Evolutionary conservation across 1,139 yeast species (phyloP).

Genomic region (Kodamaea suecica): DNA sequence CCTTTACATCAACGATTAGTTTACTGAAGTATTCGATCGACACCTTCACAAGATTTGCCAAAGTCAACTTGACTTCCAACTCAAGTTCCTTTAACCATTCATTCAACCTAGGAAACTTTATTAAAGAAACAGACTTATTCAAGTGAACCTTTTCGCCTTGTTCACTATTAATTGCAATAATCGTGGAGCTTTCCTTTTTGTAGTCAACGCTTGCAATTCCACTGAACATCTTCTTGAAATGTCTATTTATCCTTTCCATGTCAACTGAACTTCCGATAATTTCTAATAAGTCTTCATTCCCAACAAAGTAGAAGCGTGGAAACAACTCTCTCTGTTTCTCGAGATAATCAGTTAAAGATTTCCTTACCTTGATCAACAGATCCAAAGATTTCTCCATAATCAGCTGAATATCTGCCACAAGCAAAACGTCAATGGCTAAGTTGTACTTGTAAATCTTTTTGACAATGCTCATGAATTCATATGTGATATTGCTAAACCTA

Average conservation of each 20-base stretch:
- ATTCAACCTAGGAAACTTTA: constrained; percentile 42
- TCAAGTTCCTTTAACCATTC: constrained; percentile 71
- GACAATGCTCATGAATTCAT: constrained; percentile 55
- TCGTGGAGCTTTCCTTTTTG: constrained; percentile 32
- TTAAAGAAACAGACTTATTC: constrained; percentile 41
- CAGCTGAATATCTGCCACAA: constrained; percentile 48
- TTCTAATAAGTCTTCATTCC: constrained; percentile 86
- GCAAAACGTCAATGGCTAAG: constrained; percentile 55
- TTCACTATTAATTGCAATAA: constrained; percentile 53
- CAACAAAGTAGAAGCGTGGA: constrained; percentile 84
- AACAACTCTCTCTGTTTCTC: constrained; percentile 76
- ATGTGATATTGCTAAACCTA: constrained; percentile 61
- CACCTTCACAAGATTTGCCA: constrained; percentile 31
- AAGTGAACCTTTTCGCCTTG: constrained; percentile 62
- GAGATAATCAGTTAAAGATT: constrained; percentile 71
- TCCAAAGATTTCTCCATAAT: constrained; percentile 54
- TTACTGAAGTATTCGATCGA: constrained; percentile 10
- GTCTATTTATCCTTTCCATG: constrained; percentile 50
- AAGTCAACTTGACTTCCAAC: constrained; percentile 44
- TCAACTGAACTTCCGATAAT: constrained; percentile 68
- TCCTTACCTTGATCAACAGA: constrained; percentile 55
- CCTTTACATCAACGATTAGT: constrained; percentile 6
- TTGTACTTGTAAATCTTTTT: constrained; percentile 50
- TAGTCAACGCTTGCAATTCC: constrained; percentile 53
- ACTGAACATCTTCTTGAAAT: constrained; percentile 68